These are phyloP conservation scores for Sugiyamaella americana DNA, from an alignment of 805 yeast genomes.

Conservation along the genomic window DNA sequence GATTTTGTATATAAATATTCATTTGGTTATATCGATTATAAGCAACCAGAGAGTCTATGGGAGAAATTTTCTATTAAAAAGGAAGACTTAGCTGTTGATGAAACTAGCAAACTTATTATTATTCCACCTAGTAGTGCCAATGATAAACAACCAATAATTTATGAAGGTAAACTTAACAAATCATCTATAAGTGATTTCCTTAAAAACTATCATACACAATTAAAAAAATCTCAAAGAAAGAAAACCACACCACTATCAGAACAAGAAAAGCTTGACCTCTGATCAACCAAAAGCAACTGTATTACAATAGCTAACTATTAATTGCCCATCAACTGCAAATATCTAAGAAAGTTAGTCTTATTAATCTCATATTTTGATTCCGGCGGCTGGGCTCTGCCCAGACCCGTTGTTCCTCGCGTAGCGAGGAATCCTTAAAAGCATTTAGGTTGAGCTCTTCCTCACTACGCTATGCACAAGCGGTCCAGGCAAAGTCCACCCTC, in stretches of 20 bases:
- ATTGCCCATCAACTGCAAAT: conserved; percentile 22
- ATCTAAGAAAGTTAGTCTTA: conserved; percentile 5
- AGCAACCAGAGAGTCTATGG: conserved; percentile 25
- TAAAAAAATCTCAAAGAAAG: background rate
- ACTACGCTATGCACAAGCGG: conserved; percentile 1
- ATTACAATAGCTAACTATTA: conserved; percentile 23
- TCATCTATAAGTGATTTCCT: background rate
- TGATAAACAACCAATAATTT: background rate
- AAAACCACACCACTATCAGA: no score
- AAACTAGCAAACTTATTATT: conserved; percentile 24
- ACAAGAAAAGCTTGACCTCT: no score
- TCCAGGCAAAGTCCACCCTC: background rate
- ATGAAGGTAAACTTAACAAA: background rate
- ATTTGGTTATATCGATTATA: conserved; percentile 26
- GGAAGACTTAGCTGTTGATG: conserved; percentile 15
- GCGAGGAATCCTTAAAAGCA: no score
- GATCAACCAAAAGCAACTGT: conserved; percentile 26
- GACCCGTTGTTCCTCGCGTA: no score
- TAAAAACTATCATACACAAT: no score
- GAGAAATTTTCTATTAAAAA: conserved; percentile 16
- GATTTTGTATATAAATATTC: conserved; percentile 26
- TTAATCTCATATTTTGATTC: background rate
- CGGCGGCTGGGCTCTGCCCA: no score
- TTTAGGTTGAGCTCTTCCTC: background rate
- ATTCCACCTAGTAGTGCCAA: conserved; percentile 4